Evolutionary conservation across 495 filamentous ascomycete species (phyloP), one percentile per base, ranked within the genome.

Genomic region (Darksidea phi): DNA sequence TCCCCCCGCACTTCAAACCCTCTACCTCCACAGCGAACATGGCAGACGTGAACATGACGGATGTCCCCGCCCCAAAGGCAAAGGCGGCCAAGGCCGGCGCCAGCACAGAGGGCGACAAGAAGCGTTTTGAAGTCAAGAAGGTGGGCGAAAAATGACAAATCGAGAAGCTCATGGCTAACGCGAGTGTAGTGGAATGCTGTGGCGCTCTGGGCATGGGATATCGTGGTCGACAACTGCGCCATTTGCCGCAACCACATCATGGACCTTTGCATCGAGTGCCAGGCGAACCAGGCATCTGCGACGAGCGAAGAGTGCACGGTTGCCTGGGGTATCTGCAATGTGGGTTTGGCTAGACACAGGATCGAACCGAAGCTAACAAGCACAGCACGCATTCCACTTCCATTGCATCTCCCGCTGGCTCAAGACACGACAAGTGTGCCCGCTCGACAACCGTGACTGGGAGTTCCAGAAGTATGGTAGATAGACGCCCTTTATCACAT

Each of bases 241-340:
- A 99, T 99, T 70, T 99, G 94, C 78, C 84, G 94, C 67, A 99
- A 99, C 71, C 94, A 99, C 72, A 99, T 99, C 73, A 99, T 99
- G 94, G 94, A 99, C 73, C 79, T 99, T 25, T 99, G 91, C 73
- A 99, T 99, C 63, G 94, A 99, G 74, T 99, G 94, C 71, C 94
- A 99, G 76, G 94, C 94, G n/a, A 99, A 99, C 74, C 94, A 99
- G 75, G 92, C 93, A 34, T 96, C 91, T 25, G 93, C 94, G 48
- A 95, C 94, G 12, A 96, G 87, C 47, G 94, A 99, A 71, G 94
- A 99, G 72, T 99, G 94, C 72, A 99, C 94, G 17, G 94, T 99
- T 20, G 94, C 94, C 0, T 99, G 94, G 94, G 94, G 94, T 37
- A 97, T 97, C 47, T 99, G 94, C 79, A 99, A 99, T 72, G 94